Evolutionary conservation across 495 filamentous ascomycete species (phyloP).

Genomic region (Penicillium malachiteum): DNA sequence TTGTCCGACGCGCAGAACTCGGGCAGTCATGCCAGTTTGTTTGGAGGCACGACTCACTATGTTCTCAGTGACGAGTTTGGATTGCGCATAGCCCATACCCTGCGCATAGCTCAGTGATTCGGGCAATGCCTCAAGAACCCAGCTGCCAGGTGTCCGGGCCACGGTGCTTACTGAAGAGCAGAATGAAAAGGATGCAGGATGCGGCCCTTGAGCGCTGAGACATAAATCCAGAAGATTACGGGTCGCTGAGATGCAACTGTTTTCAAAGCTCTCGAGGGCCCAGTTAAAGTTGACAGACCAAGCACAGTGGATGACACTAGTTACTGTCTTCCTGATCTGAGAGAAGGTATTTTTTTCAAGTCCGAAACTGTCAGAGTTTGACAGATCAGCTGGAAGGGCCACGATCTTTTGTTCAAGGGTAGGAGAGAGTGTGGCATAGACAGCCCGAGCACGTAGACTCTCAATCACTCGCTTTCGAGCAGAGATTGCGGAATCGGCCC

Average conservation of each 20-base stretch:
- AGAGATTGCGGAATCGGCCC: conserved; percentile 44
- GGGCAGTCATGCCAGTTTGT: conserved; percentile 27
- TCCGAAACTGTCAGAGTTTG: conserved; percentile 41
- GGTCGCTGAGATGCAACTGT: conserved; percentile 54
- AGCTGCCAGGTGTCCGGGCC: conserved; percentile 24
- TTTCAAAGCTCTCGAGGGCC: conserved; percentile 55
- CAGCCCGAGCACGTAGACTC: conserved; percentile 37
- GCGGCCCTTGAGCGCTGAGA: conserved; percentile 30
- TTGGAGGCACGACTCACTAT: conserved; percentile 39
- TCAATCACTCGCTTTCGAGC: conserved; percentile 49
- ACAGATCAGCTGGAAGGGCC: conserved; percentile 38
- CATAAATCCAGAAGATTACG: conserved; percentile 56
- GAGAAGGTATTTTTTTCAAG: conserved; percentile 35
- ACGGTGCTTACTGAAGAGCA: conserved; percentile 60
- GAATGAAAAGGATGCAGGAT: conserved; percentile 50
- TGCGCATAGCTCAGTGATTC: conserved; percentile 48
- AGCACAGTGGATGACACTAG: conserved; percentile 60
- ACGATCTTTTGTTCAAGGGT: conserved; percentile 35
- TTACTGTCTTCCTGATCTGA: conserved; percentile 39
- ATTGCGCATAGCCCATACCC: conserved; percentile 58
- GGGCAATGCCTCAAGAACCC: conserved; percentile 50
- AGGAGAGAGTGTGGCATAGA: conserved; percentile 20
- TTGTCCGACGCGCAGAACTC: conserved; percentile 58
- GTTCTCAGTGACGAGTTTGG: conserved; percentile 63
- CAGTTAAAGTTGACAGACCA: conserved; percentile 74